These are phyloP conservation scores for Helianthus annuus DNA, from an alignment of 129 eudicot species.

Conservation along the genomic window DNA sequence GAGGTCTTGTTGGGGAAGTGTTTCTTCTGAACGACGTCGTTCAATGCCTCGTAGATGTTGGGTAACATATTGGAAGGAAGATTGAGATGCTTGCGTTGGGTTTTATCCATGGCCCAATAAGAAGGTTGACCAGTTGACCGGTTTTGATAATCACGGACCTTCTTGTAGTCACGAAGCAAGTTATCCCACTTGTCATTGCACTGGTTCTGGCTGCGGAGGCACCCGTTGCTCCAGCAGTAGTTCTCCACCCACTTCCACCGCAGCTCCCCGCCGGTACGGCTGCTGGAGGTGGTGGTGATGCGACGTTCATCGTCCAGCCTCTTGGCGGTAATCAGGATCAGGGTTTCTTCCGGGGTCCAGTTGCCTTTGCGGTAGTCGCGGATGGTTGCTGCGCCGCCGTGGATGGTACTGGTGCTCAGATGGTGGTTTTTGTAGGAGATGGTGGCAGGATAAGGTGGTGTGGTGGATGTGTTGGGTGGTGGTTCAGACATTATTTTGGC, in stretches of 20 bases:
- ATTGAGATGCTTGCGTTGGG: slow-evolving; percentile 43
- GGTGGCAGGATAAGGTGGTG: slow-evolving; percentile 22
- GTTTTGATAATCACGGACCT: slow-evolving; percentile 47
- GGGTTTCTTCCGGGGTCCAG: slow-evolving; percentile 55
- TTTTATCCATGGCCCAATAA: slow-evolving; percentile 52
- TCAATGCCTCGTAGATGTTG: slow-evolving; percentile 39
- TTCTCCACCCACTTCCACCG: slow-evolving; percentile 65
- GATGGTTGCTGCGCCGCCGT: background rate
- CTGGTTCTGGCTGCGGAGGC: slow-evolving; percentile 52
- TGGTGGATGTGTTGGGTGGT: slow-evolving; percentile 28
- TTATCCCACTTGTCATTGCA: slow-evolving; percentile 64
- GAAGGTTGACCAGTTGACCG: slow-evolving; percentile 25
- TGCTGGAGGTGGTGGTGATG: slow-evolving; percentile 13
- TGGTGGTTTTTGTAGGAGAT: slow-evolving; percentile 27
- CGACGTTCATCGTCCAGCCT: slow-evolving; percentile 51
- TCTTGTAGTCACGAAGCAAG: slow-evolving; percentile 53
- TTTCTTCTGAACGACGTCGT: slow-evolving; percentile 44
- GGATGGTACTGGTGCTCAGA: slow-evolving; percentile 22
- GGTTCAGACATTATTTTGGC: slow-evolving; percentile 44
- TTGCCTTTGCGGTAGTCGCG: slow-evolving; percentile 60
- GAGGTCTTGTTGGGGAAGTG: background rate
- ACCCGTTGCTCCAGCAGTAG: slow-evolving; percentile 51
- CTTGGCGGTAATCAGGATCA: slow-evolving; percentile 45
- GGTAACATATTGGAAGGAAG: slow-evolving; percentile 43
- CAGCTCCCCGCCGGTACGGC: slow-evolving; percentile 37